phyloP scores from a whole-genome alignment of 176 grass and related monocot genomes.

The Eleusine indica region DNA sequence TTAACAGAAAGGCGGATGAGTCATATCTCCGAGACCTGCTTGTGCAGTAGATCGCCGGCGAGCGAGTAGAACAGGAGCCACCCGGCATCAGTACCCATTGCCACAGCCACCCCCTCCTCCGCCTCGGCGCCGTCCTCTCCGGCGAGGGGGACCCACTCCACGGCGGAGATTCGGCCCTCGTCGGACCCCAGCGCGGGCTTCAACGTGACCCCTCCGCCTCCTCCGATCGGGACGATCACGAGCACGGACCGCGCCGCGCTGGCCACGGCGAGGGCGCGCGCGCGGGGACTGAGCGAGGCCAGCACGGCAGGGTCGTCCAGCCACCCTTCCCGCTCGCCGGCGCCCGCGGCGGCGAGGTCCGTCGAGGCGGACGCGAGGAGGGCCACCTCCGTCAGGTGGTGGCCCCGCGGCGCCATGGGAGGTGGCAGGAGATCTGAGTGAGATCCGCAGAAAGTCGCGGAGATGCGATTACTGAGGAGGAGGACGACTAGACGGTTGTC shows the following conservation, averaged over 20 bases:
- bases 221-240: constrained; percentile 42
- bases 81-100: constrained; percentile 62
- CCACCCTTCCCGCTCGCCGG: constrained; percentile 85
- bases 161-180: constrained; percentile 64
- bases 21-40: constrained; percentile 51
- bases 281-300: constrained; percentile 53
- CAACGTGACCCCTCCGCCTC: constrained; percentile 42
- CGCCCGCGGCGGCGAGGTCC: constrained; percentile 55
- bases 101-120: constrained; percentile 49
- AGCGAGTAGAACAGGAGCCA: constrained; percentile 77
- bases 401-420: constrained; percentile 62
- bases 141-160: constrained; percentile 74
- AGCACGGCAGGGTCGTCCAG: constrained; percentile 74
- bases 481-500: neutral
- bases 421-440: neutral
- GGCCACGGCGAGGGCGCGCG: constrained; percentile 62
- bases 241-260: constrained; percentile 47
- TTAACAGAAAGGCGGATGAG: neutral
- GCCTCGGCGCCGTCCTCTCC: neutral
- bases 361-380: constrained; percentile 55
- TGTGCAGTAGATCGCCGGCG: constrained; percentile 74
- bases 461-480: neutral
- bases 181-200: constrained; percentile 45
- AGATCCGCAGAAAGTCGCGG: constrained; percentile 9
- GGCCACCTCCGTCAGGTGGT: constrained; percentile 80